Base-by-base conservation (phyloP, 345 rosid genomes). In the Gynandropsis gynandra region DNA sequence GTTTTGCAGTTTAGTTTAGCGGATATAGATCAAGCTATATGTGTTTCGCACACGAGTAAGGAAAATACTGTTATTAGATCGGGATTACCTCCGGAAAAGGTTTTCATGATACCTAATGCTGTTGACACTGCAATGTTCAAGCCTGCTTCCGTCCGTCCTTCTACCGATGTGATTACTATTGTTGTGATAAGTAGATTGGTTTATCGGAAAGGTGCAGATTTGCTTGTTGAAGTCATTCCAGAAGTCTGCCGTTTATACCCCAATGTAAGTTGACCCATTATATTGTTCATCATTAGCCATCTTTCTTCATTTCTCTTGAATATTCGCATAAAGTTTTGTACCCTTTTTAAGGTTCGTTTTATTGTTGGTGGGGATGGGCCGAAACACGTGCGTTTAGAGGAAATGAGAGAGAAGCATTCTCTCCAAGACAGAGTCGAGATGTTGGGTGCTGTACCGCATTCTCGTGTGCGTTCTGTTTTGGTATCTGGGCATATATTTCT, bases 71-170 rank as follows among this genome's bases (percentile, higher is more conserved):
- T 87, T 65, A 56, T 92, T 16, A 66, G 93, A 14, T 92, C 98
- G 31, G 93, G 98, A 52, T 73, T 87, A 65, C 80, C 93, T 0
- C 93, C 95, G 0, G 81, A 71, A 52, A 92, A 82, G 78, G 96
- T 85, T 58, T 92, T 68, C 57, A 82, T 87, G 58, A 74, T 87
- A 57, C 97, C 97, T 24, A 92, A 92, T 87, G 98, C 93, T 20
- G 98, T 92, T 68, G 98, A 92, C 70, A 87, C 96, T 17, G 93
- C 95, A 50, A 87, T 92, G 98, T 92, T 92, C 62, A 80, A 67
- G 61, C 96, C 98, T 35, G 87, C 86, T 50, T 54, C 63, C 17
- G 71, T 67, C 41, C 68, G 82, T 24, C 89, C 77, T 3, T 56
- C 65, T 64, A 65, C 62, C 36, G 65, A 76, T 60, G 86, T 79